Conservation (phyloP, 129 eudicot species). For the Silybum marianum region DNA sequence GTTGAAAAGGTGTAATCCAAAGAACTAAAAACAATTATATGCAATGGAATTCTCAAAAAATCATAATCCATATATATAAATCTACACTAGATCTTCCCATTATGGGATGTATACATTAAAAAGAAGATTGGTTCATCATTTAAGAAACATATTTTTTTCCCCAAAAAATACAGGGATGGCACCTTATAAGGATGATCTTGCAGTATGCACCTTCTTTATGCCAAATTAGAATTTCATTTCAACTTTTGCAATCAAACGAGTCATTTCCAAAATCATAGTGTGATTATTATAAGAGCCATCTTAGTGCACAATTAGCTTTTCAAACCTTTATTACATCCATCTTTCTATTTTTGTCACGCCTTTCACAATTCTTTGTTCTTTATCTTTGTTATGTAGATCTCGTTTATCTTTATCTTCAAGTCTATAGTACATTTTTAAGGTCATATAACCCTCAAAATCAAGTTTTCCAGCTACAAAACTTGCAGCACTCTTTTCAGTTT, state of each 20-base stretch:
- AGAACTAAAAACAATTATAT: not conserved
- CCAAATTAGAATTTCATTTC: not conserved
- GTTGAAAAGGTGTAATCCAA: no score
- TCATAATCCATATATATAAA: not conserved
- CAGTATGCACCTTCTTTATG: not conserved
- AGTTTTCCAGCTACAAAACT: no score
- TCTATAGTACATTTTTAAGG: no score
- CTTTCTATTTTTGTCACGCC: not conserved
- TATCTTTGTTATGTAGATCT: not conserved
- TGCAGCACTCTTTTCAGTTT: no score
- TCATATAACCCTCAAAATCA: no score
- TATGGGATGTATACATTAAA: not conserved
- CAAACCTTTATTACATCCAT: not conserved
- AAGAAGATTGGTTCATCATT: not conserved
- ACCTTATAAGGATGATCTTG: not conserved
- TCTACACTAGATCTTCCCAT: not conserved
- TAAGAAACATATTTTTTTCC: not conserved
- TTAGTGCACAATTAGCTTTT: not conserved
- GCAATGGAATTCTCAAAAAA: not conserved
- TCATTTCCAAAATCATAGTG: not conserved
- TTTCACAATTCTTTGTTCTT: not conserved
- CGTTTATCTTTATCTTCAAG: not conserved
- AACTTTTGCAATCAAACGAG: not conserved
- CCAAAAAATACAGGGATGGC: conserved; percentile 1
- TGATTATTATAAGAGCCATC: not conserved